phyloP scores from a whole-genome alignment of 148 eudicot genomes.

The Cornus kousa region DNA sequence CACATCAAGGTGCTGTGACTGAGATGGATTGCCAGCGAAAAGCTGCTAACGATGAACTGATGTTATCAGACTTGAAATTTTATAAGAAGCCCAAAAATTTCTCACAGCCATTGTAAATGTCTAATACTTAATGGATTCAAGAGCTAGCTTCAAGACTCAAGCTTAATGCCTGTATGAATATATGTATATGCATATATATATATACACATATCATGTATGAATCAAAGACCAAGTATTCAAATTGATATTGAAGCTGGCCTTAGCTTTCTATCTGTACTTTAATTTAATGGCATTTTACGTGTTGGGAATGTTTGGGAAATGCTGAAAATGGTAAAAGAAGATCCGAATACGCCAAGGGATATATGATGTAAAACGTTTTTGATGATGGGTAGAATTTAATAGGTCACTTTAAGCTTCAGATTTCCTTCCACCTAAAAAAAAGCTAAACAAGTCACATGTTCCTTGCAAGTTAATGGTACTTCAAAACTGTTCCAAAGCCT shows the following conservation, averaged over 20 bases:
- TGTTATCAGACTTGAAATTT: neutral
- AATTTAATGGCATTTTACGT: neutral
- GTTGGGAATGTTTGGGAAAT: neutral
- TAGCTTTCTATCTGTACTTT: too few relatives aligned
- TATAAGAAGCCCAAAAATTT: constrained; percentile 5
- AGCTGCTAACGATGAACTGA: neutral
- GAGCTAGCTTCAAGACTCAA: too few relatives aligned
- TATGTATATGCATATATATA: too few relatives aligned
- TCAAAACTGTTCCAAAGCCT: too few relatives aligned
- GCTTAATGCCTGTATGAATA: too few relatives aligned
- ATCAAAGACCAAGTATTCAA: too few relatives aligned
- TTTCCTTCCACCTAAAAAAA: neutral
- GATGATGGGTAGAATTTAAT: too few relatives aligned
- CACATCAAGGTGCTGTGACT: neutral
- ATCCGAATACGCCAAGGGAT: neutral
- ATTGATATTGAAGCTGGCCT: too few relatives aligned
- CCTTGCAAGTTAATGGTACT: constrained; percentile 14
- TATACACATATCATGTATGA: too few relatives aligned
- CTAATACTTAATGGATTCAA: too few relatives aligned
- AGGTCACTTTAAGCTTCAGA: constrained; percentile 15
- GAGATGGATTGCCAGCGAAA: neutral
- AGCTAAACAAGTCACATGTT: constrained; percentile 12
- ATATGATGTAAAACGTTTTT: too few relatives aligned
- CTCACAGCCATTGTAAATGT: neutral
- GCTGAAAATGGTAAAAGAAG: neutral